These are phyloP conservation scores for Thalassiosira mediterranea DNA, from an alignment of 352 stramenopile species.

Conservation along the genomic window DNA sequence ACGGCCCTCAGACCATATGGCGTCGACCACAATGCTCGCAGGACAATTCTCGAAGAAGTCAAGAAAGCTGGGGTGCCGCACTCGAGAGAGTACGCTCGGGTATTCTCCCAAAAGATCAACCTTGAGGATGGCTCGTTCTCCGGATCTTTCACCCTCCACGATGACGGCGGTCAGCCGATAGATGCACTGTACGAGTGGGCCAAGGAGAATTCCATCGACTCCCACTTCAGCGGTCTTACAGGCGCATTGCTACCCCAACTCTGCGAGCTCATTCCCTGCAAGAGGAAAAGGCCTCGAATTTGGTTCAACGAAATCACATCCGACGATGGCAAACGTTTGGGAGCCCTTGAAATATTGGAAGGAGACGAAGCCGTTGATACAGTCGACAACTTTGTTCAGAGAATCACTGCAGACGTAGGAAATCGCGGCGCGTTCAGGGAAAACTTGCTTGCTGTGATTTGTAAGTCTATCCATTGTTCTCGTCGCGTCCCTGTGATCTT, in stretches of 20 bases:
- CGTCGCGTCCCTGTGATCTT: slow-evolving; percentile 44
- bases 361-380: slow-evolving; percentile 50
- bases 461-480: slow-evolving; percentile 41
- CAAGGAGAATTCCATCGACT: slow-evolving; percentile 40
- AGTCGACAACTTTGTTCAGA: slow-evolving; percentile 50
- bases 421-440: slow-evolving; percentile 21
- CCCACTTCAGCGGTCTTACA: slow-evolving; percentile 29
- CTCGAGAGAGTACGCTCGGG: slow-evolving; percentile 32
- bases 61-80: slow-evolving; percentile 29
- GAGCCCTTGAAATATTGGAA: slow-evolving; percentile 46
- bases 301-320: slow-evolving; percentile 45
- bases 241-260: slow-evolving; percentile 45
- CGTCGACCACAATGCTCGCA: slow-evolving; percentile 37
- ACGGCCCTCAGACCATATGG: slow-evolving; percentile 42
- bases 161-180: slow-evolving; percentile 53
- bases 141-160: slow-evolving; percentile 46
- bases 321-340: slow-evolving; percentile 28
- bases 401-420: slow-evolving; percentile 19
- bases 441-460: slow-evolving; percentile 53
- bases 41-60: slow-evolving; percentile 45
- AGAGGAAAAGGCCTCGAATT: slow-evolving; percentile 36
- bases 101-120: slow-evolving; percentile 48
- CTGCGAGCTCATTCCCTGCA: slow-evolving; percentile 45
- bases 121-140: slow-evolving; percentile 37
- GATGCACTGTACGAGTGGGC: slow-evolving; percentile 56